Conservation (phyloP, 2,329 filamentous ascomycete genomes). For the Epicoccum nigrum region DNA sequence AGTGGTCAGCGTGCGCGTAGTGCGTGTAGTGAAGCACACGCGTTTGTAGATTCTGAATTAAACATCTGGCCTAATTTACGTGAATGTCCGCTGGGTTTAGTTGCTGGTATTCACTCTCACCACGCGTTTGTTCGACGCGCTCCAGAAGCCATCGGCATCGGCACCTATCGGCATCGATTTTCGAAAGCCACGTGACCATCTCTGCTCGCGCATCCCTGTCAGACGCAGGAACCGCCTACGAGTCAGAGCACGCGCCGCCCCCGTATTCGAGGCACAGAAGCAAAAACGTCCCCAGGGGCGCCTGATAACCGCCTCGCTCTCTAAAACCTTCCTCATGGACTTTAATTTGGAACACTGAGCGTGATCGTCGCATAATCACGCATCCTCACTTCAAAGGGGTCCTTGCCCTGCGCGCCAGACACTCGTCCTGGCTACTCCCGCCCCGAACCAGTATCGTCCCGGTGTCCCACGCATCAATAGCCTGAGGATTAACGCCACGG, state of each 20-base stretch:
- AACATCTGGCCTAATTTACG: constrained; percentile 5
- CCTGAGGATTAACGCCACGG: constrained; percentile 8
- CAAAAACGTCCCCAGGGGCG: constrained; percentile 6
- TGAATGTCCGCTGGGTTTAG: constrained; percentile 3
- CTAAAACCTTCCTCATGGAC: background rate
- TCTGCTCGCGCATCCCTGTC: constrained; percentile 1
- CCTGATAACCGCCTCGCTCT: background rate
- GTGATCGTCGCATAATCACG: no score
- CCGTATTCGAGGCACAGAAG: constrained; percentile 5
- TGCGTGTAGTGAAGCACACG: no score
- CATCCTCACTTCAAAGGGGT: no score
- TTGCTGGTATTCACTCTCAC: constrained; percentile 13
- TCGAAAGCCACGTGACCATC: constrained; percentile 1
- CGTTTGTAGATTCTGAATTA: no score
- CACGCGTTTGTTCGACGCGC: constrained; percentile 8
- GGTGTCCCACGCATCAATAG: constrained; percentile 14
- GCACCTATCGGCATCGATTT: no score
- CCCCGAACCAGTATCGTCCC: constrained; percentile 12
- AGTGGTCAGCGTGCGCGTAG: no score
- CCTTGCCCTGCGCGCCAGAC: background rate
- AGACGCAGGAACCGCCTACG: constrained; percentile 14
- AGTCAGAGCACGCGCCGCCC: constrained; percentile 8
- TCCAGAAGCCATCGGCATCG: constrained; percentile 2
- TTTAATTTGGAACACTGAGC: no score
- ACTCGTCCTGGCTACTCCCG: constrained; percentile 15